phyloP scores from a whole-genome alignment of 2,329 filamentous ascomycete genomes.

The Curvularia sp. region DNA sequence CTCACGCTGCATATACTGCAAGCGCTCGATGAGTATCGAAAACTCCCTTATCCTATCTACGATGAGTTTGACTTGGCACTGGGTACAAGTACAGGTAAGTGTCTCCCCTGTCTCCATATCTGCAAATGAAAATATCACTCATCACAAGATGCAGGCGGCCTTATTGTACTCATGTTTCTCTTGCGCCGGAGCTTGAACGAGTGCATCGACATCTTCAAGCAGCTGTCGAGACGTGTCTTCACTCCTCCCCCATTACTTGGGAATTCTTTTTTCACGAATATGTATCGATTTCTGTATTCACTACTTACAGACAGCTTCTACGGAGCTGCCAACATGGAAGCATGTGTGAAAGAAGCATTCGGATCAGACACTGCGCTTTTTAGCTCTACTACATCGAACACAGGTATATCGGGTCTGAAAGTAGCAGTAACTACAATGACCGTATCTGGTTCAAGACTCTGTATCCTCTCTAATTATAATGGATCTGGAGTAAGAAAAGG shows the following conservation, averaged over 20 bases:
- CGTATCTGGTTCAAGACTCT: conserved; percentile 16
- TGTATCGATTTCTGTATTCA: conserved; percentile 44
- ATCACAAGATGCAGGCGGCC: conserved; percentile 12
- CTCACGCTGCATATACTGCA: conserved; percentile 22
- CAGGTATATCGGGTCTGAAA: conserved; percentile 18
- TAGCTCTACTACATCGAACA: background rate
- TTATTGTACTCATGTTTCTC: conserved; percentile 28
- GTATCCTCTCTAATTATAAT: conserved; percentile 28
- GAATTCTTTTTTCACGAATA: conserved; percentile 5
- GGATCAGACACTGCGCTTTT: conserved; percentile 16
- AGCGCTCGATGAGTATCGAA: conserved; percentile 15
- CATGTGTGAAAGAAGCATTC: conserved; percentile 29
- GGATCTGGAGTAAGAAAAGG: conserved; percentile 10
- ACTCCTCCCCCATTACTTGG: background rate
- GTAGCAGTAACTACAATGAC: conserved; percentile 22
- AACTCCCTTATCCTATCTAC: conserved; percentile 26
- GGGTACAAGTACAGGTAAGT: conserved; percentile 22
- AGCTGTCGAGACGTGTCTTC: conserved; percentile 20
- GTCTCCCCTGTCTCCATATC: background rate
- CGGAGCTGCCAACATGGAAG: conserved; percentile 47
- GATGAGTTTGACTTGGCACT: conserved; percentile 25
- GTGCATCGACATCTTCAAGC: conserved; percentile 19
- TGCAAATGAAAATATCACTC: background rate
- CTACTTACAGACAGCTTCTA: conserved; percentile 19
- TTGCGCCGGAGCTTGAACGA: conserved; percentile 13